A percentile compares a stretch with the other conserved stretches of the same genome.
phyloP scores from a whole-genome alignment of 192 early-diverging fungal species.

The Obelidium mucronatum region DNA sequence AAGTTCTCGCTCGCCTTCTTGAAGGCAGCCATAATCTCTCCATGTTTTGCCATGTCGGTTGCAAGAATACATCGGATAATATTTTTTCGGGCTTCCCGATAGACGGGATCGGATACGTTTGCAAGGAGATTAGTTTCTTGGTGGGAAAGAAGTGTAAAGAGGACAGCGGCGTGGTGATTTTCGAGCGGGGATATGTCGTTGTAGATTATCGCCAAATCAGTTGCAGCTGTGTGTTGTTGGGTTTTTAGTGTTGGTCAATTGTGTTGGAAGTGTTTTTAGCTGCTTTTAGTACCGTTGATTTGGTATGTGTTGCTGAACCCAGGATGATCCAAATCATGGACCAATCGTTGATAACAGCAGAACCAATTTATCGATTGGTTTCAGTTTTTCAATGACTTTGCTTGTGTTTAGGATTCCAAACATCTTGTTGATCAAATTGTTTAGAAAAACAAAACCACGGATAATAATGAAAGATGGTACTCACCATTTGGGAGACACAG shows the following conservation, averaged over 20 bases:
- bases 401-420: conserved; percentile 54
- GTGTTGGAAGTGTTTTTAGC: not conserved
- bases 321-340: conserved; percentile 44
- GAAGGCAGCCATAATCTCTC: conserved; percentile 52
- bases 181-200: conserved; percentile 65
- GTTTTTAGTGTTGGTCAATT: not conserved
- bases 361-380: conserved; percentile 48
- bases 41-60: conserved; percentile 65
- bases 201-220: conserved; percentile 59
- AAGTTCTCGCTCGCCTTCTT: conserved; percentile 49
- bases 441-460: too few relatives aligned
- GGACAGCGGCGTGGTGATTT: conserved; percentile 57
- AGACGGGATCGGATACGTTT: conserved; percentile 39
- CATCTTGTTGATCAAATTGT: conserved; percentile 35
- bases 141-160: conserved; percentile 53
- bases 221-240: conserved; percentile 35
- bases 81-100: conserved; percentile 56
- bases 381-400: conserved; percentile 43
- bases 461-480: conserved; percentile 1
- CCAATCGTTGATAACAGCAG: conserved; percentile 45
- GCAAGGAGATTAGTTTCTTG: conserved; percentile 50
- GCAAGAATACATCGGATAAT: conserved; percentile 60
- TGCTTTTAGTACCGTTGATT: conserved; percentile 38
- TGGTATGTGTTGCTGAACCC: conserved; percentile 64
- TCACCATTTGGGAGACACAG: conserved; percentile 62